phyloP scores from a whole-genome alignment of 495 filamentous ascomycete genomes.

The Apiosordaria backusii region DNA sequence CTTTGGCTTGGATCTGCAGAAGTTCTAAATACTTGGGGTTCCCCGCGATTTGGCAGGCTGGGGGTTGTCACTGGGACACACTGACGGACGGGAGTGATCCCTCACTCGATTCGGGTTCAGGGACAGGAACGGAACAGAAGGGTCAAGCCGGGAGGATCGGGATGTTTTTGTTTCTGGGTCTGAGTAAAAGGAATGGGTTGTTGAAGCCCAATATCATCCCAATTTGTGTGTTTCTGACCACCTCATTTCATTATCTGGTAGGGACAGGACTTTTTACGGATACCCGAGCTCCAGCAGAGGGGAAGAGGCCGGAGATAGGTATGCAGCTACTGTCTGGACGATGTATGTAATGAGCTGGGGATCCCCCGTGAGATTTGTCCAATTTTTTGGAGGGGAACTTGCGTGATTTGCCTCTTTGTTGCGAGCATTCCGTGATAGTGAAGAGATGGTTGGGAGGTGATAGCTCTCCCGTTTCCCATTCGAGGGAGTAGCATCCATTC shows the following conservation, averaged over 20 bases:
- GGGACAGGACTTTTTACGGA: neutral
- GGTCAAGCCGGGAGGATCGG: neutral
- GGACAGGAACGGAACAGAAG: neutral
- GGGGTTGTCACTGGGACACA: neutral
- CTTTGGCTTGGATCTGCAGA: neutral
- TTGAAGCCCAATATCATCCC: slow-evolving; percentile 21
- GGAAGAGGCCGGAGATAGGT: neutral
- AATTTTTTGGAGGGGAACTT: slow-evolving; percentile 16
- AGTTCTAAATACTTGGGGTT: neutral
- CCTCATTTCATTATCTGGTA: neutral
- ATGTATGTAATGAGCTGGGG: slow-evolving; percentile 9
- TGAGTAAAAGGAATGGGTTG: slow-evolving; percentile 3
- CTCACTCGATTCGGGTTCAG: neutral
- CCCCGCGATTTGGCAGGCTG: neutral
- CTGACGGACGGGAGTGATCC: neutral
- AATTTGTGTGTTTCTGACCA: slow-evolving; percentile 6
- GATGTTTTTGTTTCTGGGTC: no score
- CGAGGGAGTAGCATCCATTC: slow-evolving; percentile 18
- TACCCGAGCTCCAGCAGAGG: neutral
- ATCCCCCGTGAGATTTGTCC: slow-evolving; percentile 7
- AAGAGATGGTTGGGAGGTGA: slow-evolving; percentile 8
- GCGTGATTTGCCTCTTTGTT: slow-evolving; percentile 14
- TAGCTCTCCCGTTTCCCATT: slow-evolving; percentile 24
- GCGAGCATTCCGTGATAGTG: neutral
- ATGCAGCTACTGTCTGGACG: neutral